These are phyloP conservation scores for Aspergillus homomorphus DNA, from an alignment of 495 filamentous ascomycete species.

Conservation along the genomic window DNA sequence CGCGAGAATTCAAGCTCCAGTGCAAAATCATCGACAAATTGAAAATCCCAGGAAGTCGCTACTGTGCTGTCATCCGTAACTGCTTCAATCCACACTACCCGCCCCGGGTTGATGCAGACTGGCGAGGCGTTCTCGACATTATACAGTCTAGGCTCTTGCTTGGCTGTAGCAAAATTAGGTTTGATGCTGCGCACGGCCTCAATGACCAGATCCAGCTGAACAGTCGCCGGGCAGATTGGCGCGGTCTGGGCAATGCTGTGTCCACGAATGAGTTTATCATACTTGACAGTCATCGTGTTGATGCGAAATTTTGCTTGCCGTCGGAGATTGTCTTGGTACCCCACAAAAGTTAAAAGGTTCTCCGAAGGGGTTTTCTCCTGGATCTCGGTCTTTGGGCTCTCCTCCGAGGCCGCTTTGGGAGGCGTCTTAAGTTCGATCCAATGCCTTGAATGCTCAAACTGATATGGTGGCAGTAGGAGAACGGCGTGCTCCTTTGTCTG, in stretches of 20 bases:
- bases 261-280: conserved; percentile 30
- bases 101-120: conserved; percentile 34
- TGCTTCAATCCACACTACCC: conserved; percentile 35
- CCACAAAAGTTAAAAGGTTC: conserved; percentile 37
- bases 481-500: conserved; percentile 32
- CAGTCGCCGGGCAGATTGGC: conserved; percentile 43
- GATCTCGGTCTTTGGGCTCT: background rate
- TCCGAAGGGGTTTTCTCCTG: background rate
- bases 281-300: conserved; percentile 40
- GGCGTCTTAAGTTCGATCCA: conserved; percentile 29
- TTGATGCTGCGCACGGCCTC: conserved; percentile 39
- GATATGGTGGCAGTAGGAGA: conserved; percentile 48
- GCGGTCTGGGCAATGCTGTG: conserved; percentile 46
- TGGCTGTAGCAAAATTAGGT: conserved; percentile 18
- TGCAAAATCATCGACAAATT: background rate
- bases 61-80: conserved; percentile 12
- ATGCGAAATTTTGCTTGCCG: conserved; percentile 37
- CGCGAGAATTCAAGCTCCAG: conserved; percentile 31
- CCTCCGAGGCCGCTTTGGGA: background rate
- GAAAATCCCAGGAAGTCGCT: conserved; percentile 19
- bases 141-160: conserved; percentile 29
- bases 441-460: conserved; percentile 46
- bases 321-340: conserved; percentile 35
- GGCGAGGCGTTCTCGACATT: conserved; percentile 34
- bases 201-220: conserved; percentile 44